Evolutionary conservation across 352 stramenopile species (phyloP).

Genomic region (Globisporangium parvum): DNA sequence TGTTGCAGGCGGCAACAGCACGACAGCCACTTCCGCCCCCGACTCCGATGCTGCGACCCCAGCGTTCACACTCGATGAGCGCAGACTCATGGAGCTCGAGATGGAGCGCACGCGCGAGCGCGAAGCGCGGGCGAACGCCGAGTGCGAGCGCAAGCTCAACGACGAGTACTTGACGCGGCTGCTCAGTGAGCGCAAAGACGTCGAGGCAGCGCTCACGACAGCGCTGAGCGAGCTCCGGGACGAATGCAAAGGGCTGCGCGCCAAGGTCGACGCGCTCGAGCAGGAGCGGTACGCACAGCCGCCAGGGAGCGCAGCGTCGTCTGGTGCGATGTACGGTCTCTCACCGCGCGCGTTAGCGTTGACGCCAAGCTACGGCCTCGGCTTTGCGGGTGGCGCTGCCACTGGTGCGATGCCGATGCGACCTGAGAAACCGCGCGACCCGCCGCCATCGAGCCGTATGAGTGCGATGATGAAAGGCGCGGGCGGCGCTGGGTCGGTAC

Average conservation of each 20-base stretch:
- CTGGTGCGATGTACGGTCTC: slow-evolving; percentile 6
- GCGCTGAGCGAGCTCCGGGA: slow-evolving; percentile 29
- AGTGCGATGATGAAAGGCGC: slow-evolving; percentile 9
- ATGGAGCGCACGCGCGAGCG: slow-evolving; percentile 26
- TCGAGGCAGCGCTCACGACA: slow-evolving; percentile 35
- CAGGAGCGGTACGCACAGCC: slow-evolving; percentile 20
- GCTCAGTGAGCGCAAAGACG: slow-evolving; percentile 44
- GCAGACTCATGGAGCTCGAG: slow-evolving; percentile 36
- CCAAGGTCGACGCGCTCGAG: slow-evolving; percentile 40
- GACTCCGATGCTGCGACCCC: background rate
- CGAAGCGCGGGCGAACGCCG: slow-evolving; percentile 23
- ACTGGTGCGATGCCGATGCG: slow-evolving; percentile 30
- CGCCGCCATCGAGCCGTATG: background rate
- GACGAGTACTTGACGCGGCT: slow-evolving; percentile 39
- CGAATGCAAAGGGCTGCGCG: slow-evolving; percentile 26
- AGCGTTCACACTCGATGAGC: slow-evolving; percentile 30
- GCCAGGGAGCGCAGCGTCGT: slow-evolving; percentile 5
- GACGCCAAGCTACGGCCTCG: slow-evolving; percentile 5
- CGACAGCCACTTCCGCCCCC: background rate
- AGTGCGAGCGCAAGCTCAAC: slow-evolving; percentile 33
- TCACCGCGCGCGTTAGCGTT: slow-evolving; percentile 8
- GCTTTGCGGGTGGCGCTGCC: background rate
- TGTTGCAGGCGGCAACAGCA: slow-evolving; percentile 7
- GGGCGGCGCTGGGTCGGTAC: slow-evolving; percentile 24
- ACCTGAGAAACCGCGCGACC: slow-evolving; percentile 42